These are phyloP conservation scores for Entomortierella parvispora DNA, from an alignment of 192 early-diverging fungal genomes.

Conservation along the genomic window DNA sequence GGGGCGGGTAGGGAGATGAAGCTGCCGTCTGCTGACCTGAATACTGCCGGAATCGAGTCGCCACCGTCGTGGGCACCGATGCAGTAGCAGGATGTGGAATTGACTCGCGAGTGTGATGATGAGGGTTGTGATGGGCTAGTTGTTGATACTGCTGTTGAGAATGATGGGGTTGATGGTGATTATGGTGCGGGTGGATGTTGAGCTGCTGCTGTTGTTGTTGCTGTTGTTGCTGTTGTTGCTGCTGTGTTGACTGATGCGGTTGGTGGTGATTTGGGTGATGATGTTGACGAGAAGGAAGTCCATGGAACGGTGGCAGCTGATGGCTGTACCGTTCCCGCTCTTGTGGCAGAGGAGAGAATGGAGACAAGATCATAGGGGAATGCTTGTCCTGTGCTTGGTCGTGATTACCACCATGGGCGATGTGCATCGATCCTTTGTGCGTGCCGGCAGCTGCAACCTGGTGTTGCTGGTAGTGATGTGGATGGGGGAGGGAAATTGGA, in stretches of 20 bases:
- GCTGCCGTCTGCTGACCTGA: conserved; percentile 16
- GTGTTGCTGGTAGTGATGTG: no score
- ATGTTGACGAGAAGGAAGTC: not conserved
- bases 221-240: conserved; percentile 1
- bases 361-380: conserved; percentile 8
- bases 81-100: conserved; percentile 36
- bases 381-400: conserved; percentile 14
- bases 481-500: no score
- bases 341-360: conserved; percentile 17
- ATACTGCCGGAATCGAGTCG: conserved; percentile 20
- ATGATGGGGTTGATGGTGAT: conserved; percentile 15
- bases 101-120: conserved; percentile 8
- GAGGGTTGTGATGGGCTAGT: not conserved
- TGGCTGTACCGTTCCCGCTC: conserved; percentile 12
- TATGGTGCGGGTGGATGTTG: conserved; percentile 3
- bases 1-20: conserved; percentile 1
- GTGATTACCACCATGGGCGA: no score
- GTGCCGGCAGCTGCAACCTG: no score
- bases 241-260: conserved; percentile 12
- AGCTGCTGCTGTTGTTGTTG: conserved; percentile 22
- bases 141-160: conserved; percentile 17
- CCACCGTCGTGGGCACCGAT: conserved; percentile 5
- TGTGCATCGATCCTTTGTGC: no score
- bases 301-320: conserved; percentile 5
- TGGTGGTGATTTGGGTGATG: conserved; percentile 1